Evolutionary conservation across 495 filamentous ascomycete species (phyloP).

Genomic region (Xylaria acuta): DNA sequence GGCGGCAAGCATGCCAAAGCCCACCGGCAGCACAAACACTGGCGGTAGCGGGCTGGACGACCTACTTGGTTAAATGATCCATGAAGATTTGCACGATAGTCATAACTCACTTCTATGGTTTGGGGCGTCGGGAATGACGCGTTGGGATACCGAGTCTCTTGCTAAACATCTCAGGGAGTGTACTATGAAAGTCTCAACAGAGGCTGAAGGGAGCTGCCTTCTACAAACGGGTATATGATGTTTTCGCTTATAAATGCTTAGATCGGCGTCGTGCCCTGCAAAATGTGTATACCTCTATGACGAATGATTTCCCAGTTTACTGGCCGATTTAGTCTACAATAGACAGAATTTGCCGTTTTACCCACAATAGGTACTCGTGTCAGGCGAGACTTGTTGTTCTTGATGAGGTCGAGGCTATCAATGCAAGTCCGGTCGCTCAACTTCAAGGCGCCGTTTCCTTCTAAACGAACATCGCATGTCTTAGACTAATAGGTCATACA

Average conservation of each 20-base stretch:
- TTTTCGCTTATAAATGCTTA: slow-evolving; percentile 30
- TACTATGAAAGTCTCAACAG: background rate
- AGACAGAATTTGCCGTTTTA: slow-evolving; percentile 9
- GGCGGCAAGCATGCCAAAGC: slow-evolving; percentile 47
- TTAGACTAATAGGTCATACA: background rate
- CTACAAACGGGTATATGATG: slow-evolving; percentile 19
- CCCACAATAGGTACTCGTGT: background rate
- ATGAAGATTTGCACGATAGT: background rate
- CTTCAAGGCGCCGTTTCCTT: too few species aligned
- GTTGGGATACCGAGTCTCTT: slow-evolving; percentile 8
- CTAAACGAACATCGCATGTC: background rate
- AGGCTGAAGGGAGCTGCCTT: slow-evolving; percentile 17
- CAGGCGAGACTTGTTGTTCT: background rate
- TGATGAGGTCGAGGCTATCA: background rate
- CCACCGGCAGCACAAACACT: slow-evolving; percentile 35
- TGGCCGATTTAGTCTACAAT: slow-evolving; percentile 20
- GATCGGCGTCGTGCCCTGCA: slow-evolving; percentile 33
- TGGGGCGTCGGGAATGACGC: background rate
- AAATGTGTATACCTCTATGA: slow-evolving; percentile 24
- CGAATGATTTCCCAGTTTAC: slow-evolving; percentile 6
- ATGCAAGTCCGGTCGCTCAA: background rate
- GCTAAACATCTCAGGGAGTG: background rate
- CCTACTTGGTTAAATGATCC: slow-evolving; percentile 47
- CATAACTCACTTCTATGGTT: background rate
- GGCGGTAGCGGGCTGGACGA: slow-evolving; percentile 50